These are phyloP conservation scores for Penicillium egyptiacum DNA, from an alignment of 495 filamentous ascomycete species.

Conservation along the genomic window DNA sequence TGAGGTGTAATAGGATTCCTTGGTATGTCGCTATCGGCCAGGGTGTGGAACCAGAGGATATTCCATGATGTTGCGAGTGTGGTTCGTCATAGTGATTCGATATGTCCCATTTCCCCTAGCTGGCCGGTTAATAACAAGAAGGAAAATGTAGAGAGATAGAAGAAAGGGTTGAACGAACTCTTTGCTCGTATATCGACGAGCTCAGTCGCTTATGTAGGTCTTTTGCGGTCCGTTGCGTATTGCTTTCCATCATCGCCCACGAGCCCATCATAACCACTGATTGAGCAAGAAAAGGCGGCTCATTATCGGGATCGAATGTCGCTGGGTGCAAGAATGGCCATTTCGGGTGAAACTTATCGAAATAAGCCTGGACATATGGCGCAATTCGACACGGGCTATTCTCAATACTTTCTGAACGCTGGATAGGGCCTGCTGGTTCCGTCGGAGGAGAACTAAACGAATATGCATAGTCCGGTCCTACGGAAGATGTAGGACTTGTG, in stretches of 20 bases:
- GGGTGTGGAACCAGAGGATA: background rate
- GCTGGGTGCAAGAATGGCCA: background rate
- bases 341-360: slow-evolving; percentile 1
- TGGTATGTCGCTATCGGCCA: background rate
- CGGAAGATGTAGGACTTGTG: background rate
- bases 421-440: background rate
- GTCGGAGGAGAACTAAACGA: too few relatives aligned
- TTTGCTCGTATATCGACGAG: background rate
- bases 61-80: background rate
- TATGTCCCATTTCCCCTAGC: background rate
- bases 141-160: background rate
- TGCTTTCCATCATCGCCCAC: background rate
- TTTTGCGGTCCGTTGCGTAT: background rate
- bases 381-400: background rate
- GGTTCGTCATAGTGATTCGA: background rate
- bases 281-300: background rate
- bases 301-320: background rate
- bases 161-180: background rate
- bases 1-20: background rate
- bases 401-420: background rate
- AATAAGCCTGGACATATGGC: background rate
- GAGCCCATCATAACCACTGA: background rate
- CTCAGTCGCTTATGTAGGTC: background rate
- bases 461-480: background rate
- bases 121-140: background rate